Base-by-base conservation (phyloP, 2,329 filamentous ascomycete genomes). In the Laburnicola sp. region DNA sequence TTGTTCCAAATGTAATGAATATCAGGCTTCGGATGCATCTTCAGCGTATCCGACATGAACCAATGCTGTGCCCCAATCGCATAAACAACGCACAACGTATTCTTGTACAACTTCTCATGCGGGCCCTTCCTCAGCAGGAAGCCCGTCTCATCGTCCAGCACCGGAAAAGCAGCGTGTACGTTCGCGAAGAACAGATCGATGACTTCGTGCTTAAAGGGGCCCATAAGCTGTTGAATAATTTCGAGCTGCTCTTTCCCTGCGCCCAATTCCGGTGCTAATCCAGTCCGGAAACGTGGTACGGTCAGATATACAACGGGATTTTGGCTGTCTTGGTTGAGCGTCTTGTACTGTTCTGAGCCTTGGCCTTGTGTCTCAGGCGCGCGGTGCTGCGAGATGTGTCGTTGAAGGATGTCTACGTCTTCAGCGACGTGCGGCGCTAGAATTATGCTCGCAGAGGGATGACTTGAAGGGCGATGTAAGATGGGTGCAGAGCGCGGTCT, bases 261-360 rank as follows among this genome's bases (percentile, higher is more conserved):
- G 4, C 66, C 63, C 31, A 61, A 63, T 26, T 64, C 63, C 2
- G 64, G 64, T 8, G 61, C 65, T n/a, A 74, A 51, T 4, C 79
- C 80, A 50, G 77, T 76, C 44, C 80, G 74, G 44, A 77, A 76
- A 34, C 78, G 70, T 7, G 79, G 78, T 3, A 82, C 77, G 4
- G 78, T 79, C 6, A 73, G 61, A 43, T 75, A 75, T 2, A 75
- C 65, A 5, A 76, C 68, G 3, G 73, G 69, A 41, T 74, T 66
- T 21, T 75, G 70, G 4, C 63, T 56, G 45, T 70, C 76, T 45
- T 75, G 79, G 2, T 77, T 78, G 28, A 81, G 75, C 6, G 79
- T 77, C 40, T 79, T 78, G 52, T 82, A 82, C 11, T 74, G 76
- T 27, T 74, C 75, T 9, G 65, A 48, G 8, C 53, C 49, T 16